Evolutionary conservation across 2,329 filamentous ascomycete species (phyloP), one percentile per base, ranked within the genome.

Genomic region (Pestalotiopsis sp.): DNA sequence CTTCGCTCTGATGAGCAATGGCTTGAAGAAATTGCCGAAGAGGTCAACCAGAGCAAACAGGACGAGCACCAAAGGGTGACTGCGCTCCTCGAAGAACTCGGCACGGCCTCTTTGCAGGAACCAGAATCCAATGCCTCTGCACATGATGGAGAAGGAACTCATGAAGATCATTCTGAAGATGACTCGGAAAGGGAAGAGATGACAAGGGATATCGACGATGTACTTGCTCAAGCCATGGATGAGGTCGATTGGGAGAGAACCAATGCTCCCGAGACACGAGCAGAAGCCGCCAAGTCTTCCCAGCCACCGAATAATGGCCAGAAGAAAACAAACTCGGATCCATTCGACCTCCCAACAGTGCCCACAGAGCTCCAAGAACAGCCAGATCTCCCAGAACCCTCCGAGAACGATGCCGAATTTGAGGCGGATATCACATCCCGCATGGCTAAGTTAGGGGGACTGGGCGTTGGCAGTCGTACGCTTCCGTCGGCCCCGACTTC

Each of bases 181-280:
- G 73, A 87, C 72, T 88, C 86, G 0, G 86, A 88, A n/a, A 83
- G 83, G 1, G 85, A 87, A 41, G 73, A 73, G 2, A 87, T 87
- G 84, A 76, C 76, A 4, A 77, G 76, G 4, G 80, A 86, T 64
- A 79, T 84, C 4, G 79, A 85, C 52, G 76, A 82, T 17, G 77
- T 87, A 9, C 79, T 89, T 14, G 80, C 82, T 3, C 80, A 80
- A 36, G 81, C 84, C 62, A 75, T 81, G 13, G 86, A 87, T 67
- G 85, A 87, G 71, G 77, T 79, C 13, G 80, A 82, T 49, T 74
- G 84, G 68, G 78, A 79, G 57, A 75, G 72, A 13, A 31, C 67
- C 5, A 72, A 72, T 66, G 49, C 69, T 49, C 45, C 67, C 23
- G 14, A 67, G 36, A 3, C 12, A 23, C 41, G 20, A 17, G 13